These are phyloP conservation scores for Skeletonema grethae DNA, from an alignment of 108 stramenopile species.

Conservation along the genomic window DNA sequence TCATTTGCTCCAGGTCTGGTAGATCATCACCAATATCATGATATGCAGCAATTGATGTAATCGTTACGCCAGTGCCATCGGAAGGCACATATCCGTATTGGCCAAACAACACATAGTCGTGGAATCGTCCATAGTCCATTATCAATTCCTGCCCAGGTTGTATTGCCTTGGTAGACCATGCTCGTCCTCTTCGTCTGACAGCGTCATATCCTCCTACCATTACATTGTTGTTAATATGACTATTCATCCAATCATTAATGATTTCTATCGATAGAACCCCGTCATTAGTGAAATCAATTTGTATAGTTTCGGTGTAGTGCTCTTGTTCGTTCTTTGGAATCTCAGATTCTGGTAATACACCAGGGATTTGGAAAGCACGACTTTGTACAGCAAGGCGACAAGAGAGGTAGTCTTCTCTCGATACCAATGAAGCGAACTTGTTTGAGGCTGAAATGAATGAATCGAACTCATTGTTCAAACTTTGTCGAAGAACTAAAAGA, in stretches of 20 bases:
- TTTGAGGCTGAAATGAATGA: conserved; percentile 16
- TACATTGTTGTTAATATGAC: conserved; percentile 20
- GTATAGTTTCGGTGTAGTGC: background rate
- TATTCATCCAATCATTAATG: conserved; percentile 22
- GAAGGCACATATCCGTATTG: conserved; percentile 16
- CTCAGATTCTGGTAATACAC: conserved; percentile 2
- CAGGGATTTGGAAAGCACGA: conserved; percentile 21
- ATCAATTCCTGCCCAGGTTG: conserved; percentile 15
- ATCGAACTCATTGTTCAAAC: conserved; percentile 21
- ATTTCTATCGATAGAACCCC: conserved; percentile 10
- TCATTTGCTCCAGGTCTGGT: conserved; percentile 2
- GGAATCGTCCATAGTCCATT: conserved; percentile 7
- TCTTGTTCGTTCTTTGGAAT: conserved; percentile 2
- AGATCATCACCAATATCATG: conserved; percentile 9
- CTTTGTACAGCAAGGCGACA: conserved; percentile 16
- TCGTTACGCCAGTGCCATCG: conserved; percentile 8
- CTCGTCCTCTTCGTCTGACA: conserved; percentile 2
- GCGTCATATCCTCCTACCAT: conserved; percentile 15
- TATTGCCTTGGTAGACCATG: conserved; percentile 18
- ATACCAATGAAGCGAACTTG: conserved; percentile 10
- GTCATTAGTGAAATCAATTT: conserved; percentile 15
- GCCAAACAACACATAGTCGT: conserved; percentile 12
- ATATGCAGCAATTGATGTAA: conserved; percentile 7
- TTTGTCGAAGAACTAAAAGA: conserved; percentile 2
- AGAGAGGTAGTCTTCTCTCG: conserved; percentile 15